phyloP scores from a whole-genome alignment of 2,329 filamentous ascomycete genomes.

The Colletotrichum sansevieriae region DNA sequence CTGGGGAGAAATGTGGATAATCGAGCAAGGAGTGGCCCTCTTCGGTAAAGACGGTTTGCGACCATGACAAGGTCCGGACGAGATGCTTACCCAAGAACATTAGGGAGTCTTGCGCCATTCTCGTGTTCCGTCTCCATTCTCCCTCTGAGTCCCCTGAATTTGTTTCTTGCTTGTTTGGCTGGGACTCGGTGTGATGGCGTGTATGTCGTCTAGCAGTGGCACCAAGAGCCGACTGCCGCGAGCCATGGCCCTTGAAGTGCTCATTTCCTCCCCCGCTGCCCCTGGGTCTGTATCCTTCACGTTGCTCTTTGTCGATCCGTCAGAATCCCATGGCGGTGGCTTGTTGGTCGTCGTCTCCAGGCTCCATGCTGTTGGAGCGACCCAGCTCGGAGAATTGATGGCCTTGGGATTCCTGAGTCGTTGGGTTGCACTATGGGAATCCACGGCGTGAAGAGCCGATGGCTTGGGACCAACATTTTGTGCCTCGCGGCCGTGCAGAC shows the following conservation, averaged over 20 bases:
- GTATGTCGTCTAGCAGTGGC: slow-evolving; percentile 37
- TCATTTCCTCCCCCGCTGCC: slow-evolving; percentile 34
- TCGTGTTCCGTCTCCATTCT: slow-evolving; percentile 27
- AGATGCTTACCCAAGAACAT: slow-evolving; percentile 38
- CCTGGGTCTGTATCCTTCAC: slow-evolving; percentile 23
- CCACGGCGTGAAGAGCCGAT: slow-evolving; percentile 19
- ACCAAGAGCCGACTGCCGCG: slow-evolving; percentile 40
- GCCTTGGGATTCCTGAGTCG: slow-evolving; percentile 23
- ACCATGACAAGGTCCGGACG: slow-evolving; percentile 39
- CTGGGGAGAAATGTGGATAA: slow-evolving; percentile 35
- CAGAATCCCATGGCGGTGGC: slow-evolving; percentile 30
- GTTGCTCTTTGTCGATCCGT: slow-evolving; percentile 34
- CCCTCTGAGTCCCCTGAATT: slow-evolving; percentile 26
- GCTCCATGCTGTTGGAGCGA: slow-evolving; percentile 36
- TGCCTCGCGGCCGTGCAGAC: slow-evolving; percentile 20
- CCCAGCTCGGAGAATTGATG: slow-evolving; percentile 39
- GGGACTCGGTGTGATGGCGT: slow-evolving; percentile 35
- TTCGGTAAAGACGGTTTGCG: slow-evolving; percentile 46
- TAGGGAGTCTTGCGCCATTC: slow-evolving; percentile 39
- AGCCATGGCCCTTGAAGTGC: slow-evolving; percentile 25
- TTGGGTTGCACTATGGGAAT: slow-evolving; percentile 34
- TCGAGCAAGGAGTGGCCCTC: slow-evolving; percentile 41
- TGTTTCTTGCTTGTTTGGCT: slow-evolving; percentile 40
- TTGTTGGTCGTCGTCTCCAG: slow-evolving; percentile 33
- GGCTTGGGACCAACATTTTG: slow-evolving; percentile 21